Evolutionary conservation across 352 stramenopile genomes (phyloP).

Genomic region (Phytopythium cucurbitacearum): DNA sequence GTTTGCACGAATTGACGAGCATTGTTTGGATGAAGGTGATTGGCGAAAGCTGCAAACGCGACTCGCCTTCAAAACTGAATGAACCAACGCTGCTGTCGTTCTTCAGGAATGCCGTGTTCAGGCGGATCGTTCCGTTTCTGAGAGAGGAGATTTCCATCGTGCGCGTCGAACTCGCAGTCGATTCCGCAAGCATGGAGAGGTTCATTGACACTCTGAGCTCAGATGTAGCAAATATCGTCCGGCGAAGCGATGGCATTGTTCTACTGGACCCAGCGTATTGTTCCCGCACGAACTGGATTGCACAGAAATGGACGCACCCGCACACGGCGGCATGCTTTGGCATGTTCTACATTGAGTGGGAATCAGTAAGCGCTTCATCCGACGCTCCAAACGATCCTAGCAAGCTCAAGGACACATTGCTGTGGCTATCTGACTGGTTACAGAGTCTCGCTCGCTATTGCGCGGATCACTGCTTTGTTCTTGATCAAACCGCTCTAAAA

Average conservation of each 20-base stretch:
- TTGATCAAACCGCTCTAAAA: not conserved
- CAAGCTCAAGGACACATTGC: not conserved
- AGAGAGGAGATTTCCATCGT: not conserved
- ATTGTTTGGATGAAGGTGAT: slow-evolving; percentile 7
- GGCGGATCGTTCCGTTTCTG: slow-evolving; percentile 1
- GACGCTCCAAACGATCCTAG: not conserved
- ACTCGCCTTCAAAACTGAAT: not conserved
- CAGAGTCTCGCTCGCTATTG: slow-evolving; percentile 1
- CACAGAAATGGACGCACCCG: no score
- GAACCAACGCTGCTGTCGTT: not conserved
- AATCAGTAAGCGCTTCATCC: not conserved
- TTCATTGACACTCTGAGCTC: not conserved
- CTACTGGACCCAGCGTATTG: no score
- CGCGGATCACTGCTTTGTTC: not conserved
- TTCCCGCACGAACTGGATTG: no score
- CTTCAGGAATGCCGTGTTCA: not conserved
- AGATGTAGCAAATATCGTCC: no score
- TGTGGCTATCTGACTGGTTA: slow-evolving; percentile 2
- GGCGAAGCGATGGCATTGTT: no score
- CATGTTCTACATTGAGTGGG: slow-evolving; percentile 5
- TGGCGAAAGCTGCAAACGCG: not conserved
- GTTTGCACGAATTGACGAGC: not conserved
- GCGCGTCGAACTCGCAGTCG: not conserved
- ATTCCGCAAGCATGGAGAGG: not conserved
- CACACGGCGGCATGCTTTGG: not conserved